Percentiles rank a stretch among this genome's conserved stretches.
Evolutionary conservation across 1,284 basidiomycete genomes (phyloP).

Genomic region (Cutaneotrichosporon spelunceum): DNA sequence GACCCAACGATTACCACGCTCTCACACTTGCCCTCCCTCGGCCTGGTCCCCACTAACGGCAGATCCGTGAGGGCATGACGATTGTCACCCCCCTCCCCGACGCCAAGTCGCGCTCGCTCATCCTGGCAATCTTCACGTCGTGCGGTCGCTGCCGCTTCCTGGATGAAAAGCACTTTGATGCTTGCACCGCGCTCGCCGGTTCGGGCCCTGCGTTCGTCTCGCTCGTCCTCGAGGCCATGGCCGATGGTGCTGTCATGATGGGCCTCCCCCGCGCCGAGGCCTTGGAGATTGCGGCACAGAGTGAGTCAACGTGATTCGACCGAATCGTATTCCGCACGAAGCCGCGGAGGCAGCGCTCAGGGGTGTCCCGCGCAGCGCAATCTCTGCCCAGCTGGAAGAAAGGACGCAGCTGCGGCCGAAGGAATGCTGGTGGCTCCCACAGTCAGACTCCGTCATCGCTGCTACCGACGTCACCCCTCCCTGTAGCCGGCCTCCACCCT

Average conservation of each 20-base stretch:
- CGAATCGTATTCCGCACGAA: not conserved
- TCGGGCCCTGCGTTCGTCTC: slow-evolving; percentile 96
- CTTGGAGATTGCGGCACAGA: slow-evolving; percentile 91
- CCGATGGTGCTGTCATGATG: slow-evolving; percentile 99
- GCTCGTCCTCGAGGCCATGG: slow-evolving; percentile 97
- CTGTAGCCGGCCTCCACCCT: not conserved
- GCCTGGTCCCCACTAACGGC: not conserved
- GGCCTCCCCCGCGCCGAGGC: slow-evolving; percentile 91
- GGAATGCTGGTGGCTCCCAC: not conserved
- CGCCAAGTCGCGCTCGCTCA: slow-evolving; percentile 63
- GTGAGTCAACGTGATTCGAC: slow-evolving; percentile 55
- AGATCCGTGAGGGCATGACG: slow-evolving; percentile 98
- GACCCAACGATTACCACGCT: too few relatives aligned
- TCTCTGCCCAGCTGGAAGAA: not conserved
- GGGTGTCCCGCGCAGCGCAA: too few relatives aligned
- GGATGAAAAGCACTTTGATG: slow-evolving; percentile 97
- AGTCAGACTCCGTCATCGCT: not conserved
- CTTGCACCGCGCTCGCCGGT: slow-evolving; percentile 92
- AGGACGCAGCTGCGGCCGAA: not conserved
- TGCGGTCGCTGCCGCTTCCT: slow-evolving; percentile 90
- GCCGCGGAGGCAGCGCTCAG: not conserved
- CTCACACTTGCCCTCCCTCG: not conserved
- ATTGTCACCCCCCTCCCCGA: slow-evolving; percentile 63
- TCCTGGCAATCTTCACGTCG: slow-evolving; percentile 89
- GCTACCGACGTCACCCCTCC: not conserved